Percentiles rank a stretch among this genome's conserved stretches.
Evolutionary conservation across 495 filamentous ascomycete genomes (phyloP).

Genomic region (Evernia prunastri): DNA sequence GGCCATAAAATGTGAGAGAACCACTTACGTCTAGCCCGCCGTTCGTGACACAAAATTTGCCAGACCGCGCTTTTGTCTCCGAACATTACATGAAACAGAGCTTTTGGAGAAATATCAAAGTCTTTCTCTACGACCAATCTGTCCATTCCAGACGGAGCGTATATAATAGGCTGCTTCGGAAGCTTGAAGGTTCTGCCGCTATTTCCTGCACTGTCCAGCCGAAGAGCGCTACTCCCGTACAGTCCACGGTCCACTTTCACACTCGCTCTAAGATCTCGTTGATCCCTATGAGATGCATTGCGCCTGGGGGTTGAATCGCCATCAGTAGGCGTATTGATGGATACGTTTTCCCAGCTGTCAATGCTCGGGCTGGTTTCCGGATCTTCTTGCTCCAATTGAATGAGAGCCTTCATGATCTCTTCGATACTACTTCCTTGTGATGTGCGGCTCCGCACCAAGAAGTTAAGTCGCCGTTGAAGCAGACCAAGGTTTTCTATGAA

Average conservation of each 20-base stretch:
- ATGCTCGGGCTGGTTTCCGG: constrained; percentile 60
- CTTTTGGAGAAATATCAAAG: constrained; percentile 84
- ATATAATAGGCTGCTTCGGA: constrained; percentile 72
- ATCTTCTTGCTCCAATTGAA: constrained; percentile 61
- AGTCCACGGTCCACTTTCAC: constrained; percentile 59
- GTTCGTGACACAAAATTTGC: constrained; percentile 82
- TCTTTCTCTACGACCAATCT: constrained; percentile 61
- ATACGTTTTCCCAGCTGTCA: constrained; percentile 92
- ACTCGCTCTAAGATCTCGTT: constrained; percentile 50
- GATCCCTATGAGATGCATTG: constrained; percentile 29
- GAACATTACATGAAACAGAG: constrained; percentile 91
- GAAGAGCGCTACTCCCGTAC: constrained; percentile 41
- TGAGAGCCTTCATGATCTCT: constrained; percentile 56
- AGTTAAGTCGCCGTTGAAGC: constrained; percentile 76
- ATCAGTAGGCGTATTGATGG: constrained; percentile 56
- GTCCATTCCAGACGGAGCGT: constrained; percentile 75
- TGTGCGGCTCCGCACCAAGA: constrained; percentile 68
- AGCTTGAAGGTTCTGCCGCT: constrained; percentile 66
- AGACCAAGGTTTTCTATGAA: constrained; percentile 84
- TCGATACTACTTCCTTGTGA: constrained; percentile 58
- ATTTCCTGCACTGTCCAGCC: constrained; percentile 44
- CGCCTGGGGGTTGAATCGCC: constrained; percentile 24
- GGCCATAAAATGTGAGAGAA: constrained; percentile 27
- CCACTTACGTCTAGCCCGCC: constrained; percentile 58
- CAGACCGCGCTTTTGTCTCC: constrained; percentile 93